Percentiles rank a stretch among this genome's conserved stretches.
phyloP scores from a whole-genome alignment of 495 filamentous ascomycete genomes.

The Lasiosphaeriaceae sp. region DNA sequence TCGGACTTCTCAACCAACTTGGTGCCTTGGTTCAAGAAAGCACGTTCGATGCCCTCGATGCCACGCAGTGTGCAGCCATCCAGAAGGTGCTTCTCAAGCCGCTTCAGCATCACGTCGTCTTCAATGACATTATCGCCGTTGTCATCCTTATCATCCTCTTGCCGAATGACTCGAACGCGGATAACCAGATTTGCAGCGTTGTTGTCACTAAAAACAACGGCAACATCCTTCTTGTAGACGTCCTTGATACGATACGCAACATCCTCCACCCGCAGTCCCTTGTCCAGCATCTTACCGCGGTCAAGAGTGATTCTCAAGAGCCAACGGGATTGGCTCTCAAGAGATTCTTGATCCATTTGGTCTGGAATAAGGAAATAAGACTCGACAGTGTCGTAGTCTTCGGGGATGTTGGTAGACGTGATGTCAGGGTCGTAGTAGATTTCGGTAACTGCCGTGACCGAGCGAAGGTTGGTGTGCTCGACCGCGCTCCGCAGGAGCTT shows the following conservation, averaged over 20 bases:
- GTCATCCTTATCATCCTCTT: conserved; percentile 65
- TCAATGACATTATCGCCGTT: conserved; percentile 77
- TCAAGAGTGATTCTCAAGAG: conserved; percentile 90
- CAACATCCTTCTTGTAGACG: conserved; percentile 79
- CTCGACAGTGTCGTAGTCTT: conserved; percentile 89
- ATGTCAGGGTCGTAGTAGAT: conserved; percentile 97
- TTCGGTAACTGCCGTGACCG: conserved; percentile 85
- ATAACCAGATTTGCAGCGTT: conserved; percentile 95
- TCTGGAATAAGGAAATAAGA: conserved; percentile 96
- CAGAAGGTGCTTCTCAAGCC: conserved; percentile 82
- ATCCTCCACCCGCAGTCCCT: conserved; percentile 85
- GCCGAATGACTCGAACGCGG: conserved; percentile 77
- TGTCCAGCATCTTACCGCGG: conserved; percentile 90
- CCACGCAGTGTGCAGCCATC: conserved; percentile 87
- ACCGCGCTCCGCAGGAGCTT: conserved; percentile 82
- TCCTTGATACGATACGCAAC: conserved; percentile 87
- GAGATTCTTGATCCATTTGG: conserved; percentile 64
- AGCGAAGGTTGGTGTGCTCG: conserved; percentile 92
- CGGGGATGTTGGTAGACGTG: conserved; percentile 74
- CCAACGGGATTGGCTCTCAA: conserved; percentile 85
- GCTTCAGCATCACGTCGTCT: conserved; percentile 86
- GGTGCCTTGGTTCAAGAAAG: conserved; percentile 82
- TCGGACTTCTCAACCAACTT: conserved; percentile 59
- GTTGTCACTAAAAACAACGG: conserved; percentile 95
- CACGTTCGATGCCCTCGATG: conserved; percentile 79